phyloP scores from a whole-genome alignment of 1,139 yeast species.

The Meyerozyma elateridarum region DNA sequence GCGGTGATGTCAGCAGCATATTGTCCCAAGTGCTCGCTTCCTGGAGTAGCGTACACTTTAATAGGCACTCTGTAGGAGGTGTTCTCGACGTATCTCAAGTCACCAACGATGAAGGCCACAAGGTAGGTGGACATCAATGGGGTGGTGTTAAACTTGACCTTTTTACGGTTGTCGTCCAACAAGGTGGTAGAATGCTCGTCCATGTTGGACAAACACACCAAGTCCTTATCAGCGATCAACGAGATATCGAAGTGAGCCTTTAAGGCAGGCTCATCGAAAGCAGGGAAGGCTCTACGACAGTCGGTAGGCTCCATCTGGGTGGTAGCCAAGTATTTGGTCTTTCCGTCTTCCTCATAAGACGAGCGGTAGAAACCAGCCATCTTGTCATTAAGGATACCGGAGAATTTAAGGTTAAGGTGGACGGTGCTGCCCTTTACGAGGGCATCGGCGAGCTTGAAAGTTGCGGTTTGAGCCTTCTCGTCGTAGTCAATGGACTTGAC shows the following conservation, averaged over 20 bases:
- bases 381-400: conserved; percentile 53
- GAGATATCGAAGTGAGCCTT: conserved; percentile 75
- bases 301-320: conserved; percentile 91
- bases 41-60: conserved; percentile 52
- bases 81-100: conserved; percentile 31
- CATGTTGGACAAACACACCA: conserved; percentile 78
- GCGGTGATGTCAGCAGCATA: conserved; percentile 50
- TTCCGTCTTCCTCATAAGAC: conserved; percentile 57
- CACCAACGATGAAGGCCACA: conserved; percentile 45
- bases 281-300: conserved; percentile 88
- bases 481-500: conserved; percentile 30
- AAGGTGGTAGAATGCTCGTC: conserved; percentile 51
- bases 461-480: conserved; percentile 58
- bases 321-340: conserved; percentile 62
- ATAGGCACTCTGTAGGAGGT: conserved; percentile 37
- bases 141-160: conserved; percentile 47
- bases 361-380: conserved; percentile 91
- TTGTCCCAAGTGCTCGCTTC: conserved; percentile 44
- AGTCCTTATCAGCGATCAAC: conserved; percentile 52
- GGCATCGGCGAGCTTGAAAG: conserved; percentile 51
- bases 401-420: conserved; percentile 50
- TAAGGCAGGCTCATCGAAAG: conserved; percentile 81
- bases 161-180: conserved; percentile 44
- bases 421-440: conserved; percentile 42
- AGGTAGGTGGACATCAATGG: conserved; percentile 75